A percentile compares a stretch with the other conserved stretches of the same genome.
phyloP scores from a whole-genome alignment of 768 basidiomycete genomes.

The Lactarius psammicola region DNA sequence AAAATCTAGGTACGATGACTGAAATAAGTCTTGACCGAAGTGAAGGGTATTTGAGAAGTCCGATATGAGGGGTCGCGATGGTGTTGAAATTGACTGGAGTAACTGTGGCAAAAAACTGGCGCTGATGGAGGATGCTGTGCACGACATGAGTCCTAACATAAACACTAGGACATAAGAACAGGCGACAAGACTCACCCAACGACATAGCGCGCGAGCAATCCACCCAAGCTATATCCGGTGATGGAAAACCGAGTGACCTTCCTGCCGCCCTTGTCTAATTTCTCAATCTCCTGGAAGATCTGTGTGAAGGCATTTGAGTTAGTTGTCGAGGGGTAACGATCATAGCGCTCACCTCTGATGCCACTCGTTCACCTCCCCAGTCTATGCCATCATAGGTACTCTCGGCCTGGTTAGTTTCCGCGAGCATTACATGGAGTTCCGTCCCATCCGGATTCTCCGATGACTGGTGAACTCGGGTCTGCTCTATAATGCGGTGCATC shows the following conservation, averaged over 20 bases:
- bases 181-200: constrained; percentile 50
- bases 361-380: constrained; percentile 78
- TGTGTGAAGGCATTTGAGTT: constrained; percentile 31
- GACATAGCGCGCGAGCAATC: constrained; percentile 76
- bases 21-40: constrained; percentile 53
- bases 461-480: constrained; percentile 38
- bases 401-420: constrained; percentile 62
- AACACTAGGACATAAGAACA: not conserved
- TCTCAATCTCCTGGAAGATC: constrained; percentile 56
- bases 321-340: not conserved
- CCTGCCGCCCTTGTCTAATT: constrained; percentile 51
- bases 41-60: constrained; percentile 63
- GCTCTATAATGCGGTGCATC: constrained; percentile 51
- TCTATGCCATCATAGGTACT: constrained; percentile 83
- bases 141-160: not conserved
- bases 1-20: constrained; percentile 60
- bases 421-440: constrained; percentile 59
- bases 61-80: constrained; percentile 80
- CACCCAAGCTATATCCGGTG: constrained; percentile 79
- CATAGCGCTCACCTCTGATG: constrained; percentile 59
- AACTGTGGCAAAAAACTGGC: constrained; percentile 68
- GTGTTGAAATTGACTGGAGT: constrained; percentile 80
- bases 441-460: constrained; percentile 38
- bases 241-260: constrained; percentile 69
- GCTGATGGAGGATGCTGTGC: constrained; percentile 59